Base-by-base conservation (phyloP, 257 asterid species). In the Fraxinus anomala region DNA sequence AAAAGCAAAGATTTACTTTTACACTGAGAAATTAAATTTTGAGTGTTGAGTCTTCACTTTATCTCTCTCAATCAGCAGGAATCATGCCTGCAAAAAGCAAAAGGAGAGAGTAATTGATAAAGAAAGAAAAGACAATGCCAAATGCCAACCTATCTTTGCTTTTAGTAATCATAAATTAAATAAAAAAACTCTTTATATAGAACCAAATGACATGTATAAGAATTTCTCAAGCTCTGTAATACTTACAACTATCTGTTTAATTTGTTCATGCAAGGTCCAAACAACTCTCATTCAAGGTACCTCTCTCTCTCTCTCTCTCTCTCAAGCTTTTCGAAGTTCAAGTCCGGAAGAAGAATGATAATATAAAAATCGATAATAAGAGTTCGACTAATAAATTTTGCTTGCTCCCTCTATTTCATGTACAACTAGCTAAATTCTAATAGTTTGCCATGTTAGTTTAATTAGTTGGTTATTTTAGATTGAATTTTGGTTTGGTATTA, bases 221-320 rank as follows among this genome's bases (percentile, higher is more conserved):
- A 47, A 47, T 47, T 47, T 47, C 77, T 61, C 74, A 78, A 70
- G 37, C 73, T 80, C 66, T 74, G 82, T 75, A 36, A 30, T 68
- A 66, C 68, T 12, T 74, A 14, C 70, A 51, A 61, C 73, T 77
- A 74, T 77, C 59, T 61, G 72, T 65, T 79, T 24, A n/a, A 54
- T 54, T n/a, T 82, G 86, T 84, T 84, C 81, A 87, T 87, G 88
- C 90, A 87, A 84, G 90, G 82, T 84, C 88, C 88, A 28, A 82
- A 82, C 72, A 75, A 67, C 75, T 77, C 89, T 49, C 85, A 84
- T 34, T 16, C 90, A 78, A 84, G 90, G 90, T 84, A 80, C 31
- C 56, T 13, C 6, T 31, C 54, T 30, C 11, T 23, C 23, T 34
- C 34, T 31, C 34, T 31, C 34, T 31, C 34, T 31, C 34, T 31